Conservation (phyloP, 345 rosid genomes). For the Turnera subulata region DNA sequence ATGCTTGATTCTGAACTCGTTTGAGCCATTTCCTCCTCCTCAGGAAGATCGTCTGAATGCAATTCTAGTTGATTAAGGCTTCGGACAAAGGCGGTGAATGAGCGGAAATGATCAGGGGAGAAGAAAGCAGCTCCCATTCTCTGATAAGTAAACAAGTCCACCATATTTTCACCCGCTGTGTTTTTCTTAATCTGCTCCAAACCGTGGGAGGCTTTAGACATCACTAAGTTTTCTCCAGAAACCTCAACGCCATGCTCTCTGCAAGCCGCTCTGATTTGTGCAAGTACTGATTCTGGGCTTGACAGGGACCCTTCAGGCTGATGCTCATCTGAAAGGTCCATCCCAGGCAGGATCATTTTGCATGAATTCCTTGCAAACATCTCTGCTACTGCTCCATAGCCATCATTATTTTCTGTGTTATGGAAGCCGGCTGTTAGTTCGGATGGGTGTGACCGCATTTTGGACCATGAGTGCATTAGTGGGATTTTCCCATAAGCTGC, state of each 20-base stretch:
- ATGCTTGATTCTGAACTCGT: constrained; percentile 26
- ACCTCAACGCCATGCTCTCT: constrained; percentile 53
- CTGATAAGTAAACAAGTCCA: constrained; percentile 69
- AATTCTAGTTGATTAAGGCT: constrained; percentile 45
- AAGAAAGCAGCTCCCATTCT: constrained; percentile 97
- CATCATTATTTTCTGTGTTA: constrained; percentile 52
- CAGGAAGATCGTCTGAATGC: constrained; percentile 48
- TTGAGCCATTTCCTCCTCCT: constrained; percentile 24
- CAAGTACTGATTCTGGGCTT: constrained; percentile 60
- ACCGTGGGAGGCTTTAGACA: constrained; percentile 37
- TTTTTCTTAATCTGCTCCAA: constrained; percentile 66
- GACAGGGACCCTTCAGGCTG: constrained; percentile 46
- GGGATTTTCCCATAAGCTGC: constrained; percentile 60
- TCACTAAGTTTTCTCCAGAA: constrained; percentile 67
- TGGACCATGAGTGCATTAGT: constrained; percentile 66
- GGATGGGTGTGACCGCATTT: constrained; percentile 57
- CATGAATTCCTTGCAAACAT: constrained; percentile 74
- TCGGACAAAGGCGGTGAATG: constrained; percentile 65
- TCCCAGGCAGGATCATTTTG: constrained; percentile 75
- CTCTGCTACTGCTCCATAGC: constrained; percentile 55
- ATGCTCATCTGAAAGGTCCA: constrained; percentile 69
- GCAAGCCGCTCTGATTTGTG: constrained; percentile 57
- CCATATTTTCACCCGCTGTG: constrained; percentile 27
- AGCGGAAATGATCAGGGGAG: constrained; percentile 88
- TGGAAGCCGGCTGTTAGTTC: constrained; percentile 84